Conservation (phyloP, 2,329 filamentous ascomycete genomes). For the Sporothrix euskadiensis region DNA sequence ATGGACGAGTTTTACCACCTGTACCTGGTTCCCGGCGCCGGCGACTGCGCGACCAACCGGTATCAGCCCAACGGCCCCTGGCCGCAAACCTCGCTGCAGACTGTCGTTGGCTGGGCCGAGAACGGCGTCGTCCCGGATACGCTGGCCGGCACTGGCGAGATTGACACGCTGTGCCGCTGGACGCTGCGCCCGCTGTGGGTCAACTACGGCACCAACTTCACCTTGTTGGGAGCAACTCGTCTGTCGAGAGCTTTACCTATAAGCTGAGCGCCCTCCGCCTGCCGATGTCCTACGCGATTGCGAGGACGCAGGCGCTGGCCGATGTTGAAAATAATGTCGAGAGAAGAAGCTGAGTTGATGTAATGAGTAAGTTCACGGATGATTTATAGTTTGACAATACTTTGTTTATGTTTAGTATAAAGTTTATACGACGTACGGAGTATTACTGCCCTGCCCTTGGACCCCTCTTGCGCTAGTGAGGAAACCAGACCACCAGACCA, state of each 20-base stretch:
- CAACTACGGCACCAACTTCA: slow-evolving; percentile 9
- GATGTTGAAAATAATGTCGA: neutral
- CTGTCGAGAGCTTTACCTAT: slow-evolving; percentile 13
- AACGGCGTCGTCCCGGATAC: slow-evolving; percentile 47
- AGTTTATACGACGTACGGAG: no score
- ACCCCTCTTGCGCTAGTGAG: no score
- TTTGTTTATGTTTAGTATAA: no score
- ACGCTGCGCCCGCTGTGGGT: slow-evolving; percentile 46
- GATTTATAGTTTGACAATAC: neutral
- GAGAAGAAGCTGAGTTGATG: neutral
- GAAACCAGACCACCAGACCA: neutral
- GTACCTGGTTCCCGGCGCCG: slow-evolving; percentile 50
- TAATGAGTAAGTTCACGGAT: neutral
- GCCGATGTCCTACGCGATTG: neutral
- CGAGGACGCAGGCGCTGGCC: neutral
- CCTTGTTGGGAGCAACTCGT: neutral
- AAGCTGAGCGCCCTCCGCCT: slow-evolving; percentile 3
- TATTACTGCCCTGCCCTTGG: no score
- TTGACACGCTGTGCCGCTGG: slow-evolving; percentile 46
- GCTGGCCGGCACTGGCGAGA: slow-evolving; percentile 44
- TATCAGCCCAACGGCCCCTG: slow-evolving; percentile 49
- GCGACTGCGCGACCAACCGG: slow-evolving; percentile 49
- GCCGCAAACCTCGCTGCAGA: slow-evolving; percentile 32
- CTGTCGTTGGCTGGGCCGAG: slow-evolving; percentile 52
- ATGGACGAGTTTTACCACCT: slow-evolving; percentile 37